phyloP scores from a whole-genome alignment of 257 asterid genomes.

The Voacanga thouarsii region DNA sequence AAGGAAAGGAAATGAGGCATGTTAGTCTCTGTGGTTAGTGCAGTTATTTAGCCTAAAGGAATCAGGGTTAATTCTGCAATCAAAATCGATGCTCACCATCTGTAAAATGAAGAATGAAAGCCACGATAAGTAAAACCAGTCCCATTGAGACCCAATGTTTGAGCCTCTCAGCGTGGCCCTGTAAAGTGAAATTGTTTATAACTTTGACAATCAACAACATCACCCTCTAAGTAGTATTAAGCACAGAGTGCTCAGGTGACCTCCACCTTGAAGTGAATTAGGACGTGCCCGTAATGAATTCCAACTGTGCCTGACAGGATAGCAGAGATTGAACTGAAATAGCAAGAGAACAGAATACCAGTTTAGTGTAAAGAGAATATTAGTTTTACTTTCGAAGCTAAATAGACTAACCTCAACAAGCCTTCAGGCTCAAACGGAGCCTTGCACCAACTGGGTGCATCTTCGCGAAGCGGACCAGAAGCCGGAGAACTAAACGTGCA shows the following conservation, averaged over 20 bases:
- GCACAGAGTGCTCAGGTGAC: no score
- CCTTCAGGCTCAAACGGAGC: slow-evolving; percentile 94
- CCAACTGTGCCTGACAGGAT: slow-evolving; percentile 80
- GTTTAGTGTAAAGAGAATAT: not conserved
- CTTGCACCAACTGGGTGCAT: slow-evolving; percentile 81
- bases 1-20: not conserved
- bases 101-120: slow-evolving; percentile 70
- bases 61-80: not conserved
- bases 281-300: slow-evolving; percentile 80
- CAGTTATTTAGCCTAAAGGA: not conserved
- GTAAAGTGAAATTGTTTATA: slow-evolving; percentile 6
- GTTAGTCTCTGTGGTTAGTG: not conserved
- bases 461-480: slow-evolving; percentile 54
- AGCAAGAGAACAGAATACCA: not conserved
- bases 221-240: not conserved
- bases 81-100: slow-evolving; percentile 46
- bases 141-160: slow-evolving; percentile 87
- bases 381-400: not conserved
- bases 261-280: slow-evolving; percentile 72
- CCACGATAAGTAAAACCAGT: slow-evolving; percentile 42
- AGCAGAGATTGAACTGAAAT: slow-evolving; percentile 69
- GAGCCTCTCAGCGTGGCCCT: slow-evolving; percentile 80
- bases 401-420: slow-evolving; percentile 47
- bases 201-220: not conserved
- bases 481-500: slow-evolving; percentile 72